Base-by-base conservation (phyloP, 2,329 filamentous ascomycete species). In the Ceratocystis eucalypticola region DNA sequence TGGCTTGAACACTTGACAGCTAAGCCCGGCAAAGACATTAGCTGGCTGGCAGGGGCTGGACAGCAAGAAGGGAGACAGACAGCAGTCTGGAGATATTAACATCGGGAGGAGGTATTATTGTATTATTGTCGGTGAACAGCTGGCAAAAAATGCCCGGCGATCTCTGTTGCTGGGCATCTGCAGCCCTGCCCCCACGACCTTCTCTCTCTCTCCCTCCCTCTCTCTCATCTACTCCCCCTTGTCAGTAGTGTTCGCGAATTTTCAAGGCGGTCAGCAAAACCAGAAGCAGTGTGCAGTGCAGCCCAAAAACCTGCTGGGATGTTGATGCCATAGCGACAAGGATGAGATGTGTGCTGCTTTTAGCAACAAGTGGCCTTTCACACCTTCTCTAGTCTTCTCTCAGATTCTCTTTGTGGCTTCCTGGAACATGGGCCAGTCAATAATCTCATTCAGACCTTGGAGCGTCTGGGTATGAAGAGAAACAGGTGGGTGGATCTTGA, bases 291-390 rank as follows among this genome's bases (percentile, higher is more conserved):
- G 33, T 37, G 8, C 33, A 37, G 33, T 41, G 25, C 53, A 59
- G 53, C 53, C 53, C 53, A 59, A 59, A 37, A 25, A 41, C 10
- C 37, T 41, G 8, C 37, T 3, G 8, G 37, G 37, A 12, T 41
- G 37, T 41, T 41, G 33, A 41, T 12, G 37, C 37, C 8, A 41
- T 41, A 10, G 53, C 17, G 28, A 25, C 25, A 25, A 59, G 53
- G 28, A 37, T 30, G n/a, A 5, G 30, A 59, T 6, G 28, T 30
- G 53, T 57, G 28, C 17, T 30, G 4, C n/a, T 37, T 59, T 59
- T 59, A 17, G 53, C 53, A 25, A 59, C 53, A 59, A 20, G 53
- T 59, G 53, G 53, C 53, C 53, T 59, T 30, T 59, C 53, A 20
- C 53, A 33, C 20, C 28, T 33, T 59, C 53, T 59, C 28, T n/a